Evolutionary conservation across 73 alveolate genomes (phyloP), one percentile per base, ranked within the genome.

Genomic region (Symbiodinium pilosum): DNA sequence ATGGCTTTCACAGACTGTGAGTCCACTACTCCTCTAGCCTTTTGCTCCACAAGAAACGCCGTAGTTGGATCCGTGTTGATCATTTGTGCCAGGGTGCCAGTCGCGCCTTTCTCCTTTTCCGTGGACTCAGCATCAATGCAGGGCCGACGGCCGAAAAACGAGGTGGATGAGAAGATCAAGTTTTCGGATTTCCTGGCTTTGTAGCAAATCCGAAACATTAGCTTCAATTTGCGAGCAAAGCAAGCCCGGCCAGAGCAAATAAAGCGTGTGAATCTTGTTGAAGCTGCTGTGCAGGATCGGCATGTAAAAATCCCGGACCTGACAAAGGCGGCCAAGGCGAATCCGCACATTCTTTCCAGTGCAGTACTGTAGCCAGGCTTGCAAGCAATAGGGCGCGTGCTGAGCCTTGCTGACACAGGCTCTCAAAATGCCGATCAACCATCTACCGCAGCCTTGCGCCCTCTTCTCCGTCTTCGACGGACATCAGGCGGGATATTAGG

Each of bases 141-240:
- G 96, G 96, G 96, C 88, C 96, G 96, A 30, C 75, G 96, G 77
- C 96, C 96, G 77, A 91, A 91, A 30, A 87, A 91, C 43, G 96
- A 91, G 96, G 96, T 68, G 69, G 14, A 54, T n/a, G 73, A 54
- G 71, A 54, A 14, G n/a, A 3, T 51, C 68, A 16, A 51, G 68
- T 1, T 2, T 51, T 24, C 21, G 21, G 68, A 51, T 24, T 51
- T n/a, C n/a, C 68, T 51, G 21, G 68, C 68, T 24, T 24, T 51
- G 68, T 54, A 30, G 26, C 71, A 5, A 24, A 30, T 30, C 30
- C 1, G 68, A 16, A 24, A 16, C 73, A 54, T n/a, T n/a, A n/a
- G n/a, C n/a, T n/a, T n/a, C n/a, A n/a, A n/a, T n/a, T n/a, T n/a
- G n/a, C n/a, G n/a, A n/a, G n/a, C n/a, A n/a, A n/a, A n/a, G n/a